A percentile compares a stretch with the other conserved stretches of the same genome.
Evolutionary conservation across 2,329 filamentous ascomycete species (phyloP).

Genomic region (Cladophialophora bantiana): DNA sequence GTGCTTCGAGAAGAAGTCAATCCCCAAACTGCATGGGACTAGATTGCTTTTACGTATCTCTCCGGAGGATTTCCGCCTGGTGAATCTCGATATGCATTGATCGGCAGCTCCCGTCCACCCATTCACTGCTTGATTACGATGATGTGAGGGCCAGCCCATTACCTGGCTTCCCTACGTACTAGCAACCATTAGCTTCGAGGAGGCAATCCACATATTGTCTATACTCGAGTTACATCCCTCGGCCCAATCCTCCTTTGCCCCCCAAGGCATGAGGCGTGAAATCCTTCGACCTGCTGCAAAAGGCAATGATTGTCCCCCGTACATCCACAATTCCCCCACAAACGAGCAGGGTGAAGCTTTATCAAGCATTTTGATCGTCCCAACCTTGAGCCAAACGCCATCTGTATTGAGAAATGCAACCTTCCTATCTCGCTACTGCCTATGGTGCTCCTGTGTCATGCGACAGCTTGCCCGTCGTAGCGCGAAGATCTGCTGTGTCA

Average conservation of each 20-base stretch:
- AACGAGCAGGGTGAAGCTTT: constrained; percentile 29
- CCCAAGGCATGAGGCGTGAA: background rate
- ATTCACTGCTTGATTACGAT: background rate
- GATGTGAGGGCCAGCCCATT: background rate
- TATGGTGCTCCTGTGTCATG: constrained; percentile 23
- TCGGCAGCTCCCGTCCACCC: background rate
- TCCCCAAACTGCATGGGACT: background rate
- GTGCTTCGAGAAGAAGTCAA: background rate
- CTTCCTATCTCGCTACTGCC: constrained; percentile 31
- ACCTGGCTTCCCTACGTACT: background rate
- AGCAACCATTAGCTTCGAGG: background rate
- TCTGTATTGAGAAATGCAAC: constrained; percentile 28
- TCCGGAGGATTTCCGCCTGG: constrained; percentile 1
- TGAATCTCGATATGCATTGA: constrained; percentile 2
- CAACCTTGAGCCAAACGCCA: background rate
- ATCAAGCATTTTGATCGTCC: constrained; percentile 15
- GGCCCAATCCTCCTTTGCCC: background rate
- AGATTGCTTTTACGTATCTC: background rate
- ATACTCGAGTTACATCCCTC: constrained; percentile 19
- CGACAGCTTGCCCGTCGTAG: constrained; percentile 3
- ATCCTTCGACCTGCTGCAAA: constrained; percentile 27
- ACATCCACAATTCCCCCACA: constrained; percentile 20
- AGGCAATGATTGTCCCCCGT: constrained; percentile 25
- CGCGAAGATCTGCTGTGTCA: constrained; percentile 8
- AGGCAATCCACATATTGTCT: background rate